Percentiles rank a stretch among this genome's conserved stretches.
Evolutionary conservation across 176 grass and related monocot species (phyloP).

Genomic region (maize (Zea mays)): DNA sequence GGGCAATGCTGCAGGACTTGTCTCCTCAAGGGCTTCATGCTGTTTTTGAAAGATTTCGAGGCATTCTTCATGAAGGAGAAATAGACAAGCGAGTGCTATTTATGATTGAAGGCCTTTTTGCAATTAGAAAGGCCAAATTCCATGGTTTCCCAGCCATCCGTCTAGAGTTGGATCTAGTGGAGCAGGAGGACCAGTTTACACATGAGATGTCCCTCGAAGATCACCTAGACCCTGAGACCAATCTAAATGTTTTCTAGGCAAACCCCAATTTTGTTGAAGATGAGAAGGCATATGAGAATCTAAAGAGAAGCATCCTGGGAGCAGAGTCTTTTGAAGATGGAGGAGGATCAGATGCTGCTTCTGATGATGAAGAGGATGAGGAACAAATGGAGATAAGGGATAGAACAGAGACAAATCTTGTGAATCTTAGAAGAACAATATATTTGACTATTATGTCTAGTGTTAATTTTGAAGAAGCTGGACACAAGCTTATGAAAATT

Average conservation of each 20-base stretch:
- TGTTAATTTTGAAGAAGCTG: conserved; percentile 99
- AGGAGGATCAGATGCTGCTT: conserved; percentile 66
- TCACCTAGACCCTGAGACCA: conserved; percentile 84
- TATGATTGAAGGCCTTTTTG: conserved; percentile 96
- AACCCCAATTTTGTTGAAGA: conserved; percentile 82
- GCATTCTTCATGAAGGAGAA: conserved; percentile 98
- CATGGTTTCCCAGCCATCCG: conserved; percentile 95
- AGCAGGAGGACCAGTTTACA: conserved; percentile 92
- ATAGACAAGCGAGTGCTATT: conserved; percentile 97
- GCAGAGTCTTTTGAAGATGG: conserved; percentile 79
- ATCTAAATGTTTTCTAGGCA: conserved; percentile 86
- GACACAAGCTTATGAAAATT: conserved; percentile 95
- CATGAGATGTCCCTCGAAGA: conserved; percentile 90
- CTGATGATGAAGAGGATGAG: conserved; percentile 75
- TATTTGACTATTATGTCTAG: conserved; percentile 99
- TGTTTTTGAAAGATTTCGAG: conserved; percentile 97
- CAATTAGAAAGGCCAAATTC: conserved; percentile 96
- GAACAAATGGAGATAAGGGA: conserved; percentile 94
- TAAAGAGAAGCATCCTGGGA: conserved; percentile 82
- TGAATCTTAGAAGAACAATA: conserved; percentile 93
- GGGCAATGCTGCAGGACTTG: conserved; percentile 82
- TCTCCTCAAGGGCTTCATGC: conserved; percentile 85
- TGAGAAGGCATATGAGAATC: conserved; percentile 86
- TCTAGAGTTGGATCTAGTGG: conserved; percentile 89
- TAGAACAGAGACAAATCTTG: conserved; percentile 83